Base-by-base conservation (phyloP, 1,284 basidiomycete genomes). In the Clitocybe nebularis region DNA sequence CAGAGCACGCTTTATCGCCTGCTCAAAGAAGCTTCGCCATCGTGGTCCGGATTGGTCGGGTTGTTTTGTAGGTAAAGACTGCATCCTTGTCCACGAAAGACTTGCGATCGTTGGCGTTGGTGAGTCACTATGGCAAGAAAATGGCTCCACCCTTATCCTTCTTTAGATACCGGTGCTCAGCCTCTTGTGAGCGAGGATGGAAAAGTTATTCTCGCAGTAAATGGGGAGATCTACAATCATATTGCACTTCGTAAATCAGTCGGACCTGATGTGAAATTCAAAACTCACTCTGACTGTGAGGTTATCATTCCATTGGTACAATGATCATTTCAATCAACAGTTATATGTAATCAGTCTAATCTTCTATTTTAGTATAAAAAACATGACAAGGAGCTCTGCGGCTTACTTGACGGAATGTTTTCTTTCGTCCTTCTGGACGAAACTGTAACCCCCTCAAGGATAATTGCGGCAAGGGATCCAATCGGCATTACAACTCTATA, bases 221-320 rank as follows among this genome's bases (percentile, higher is more conserved):
- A 99, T 69, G 96, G 96, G 43, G 96, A 99, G 68, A 99, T 99
- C 59, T 99, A 99, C 78, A 99, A 99, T 76, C 92, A 99, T 64
- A 69, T 92, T 46, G 75, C 83, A 25, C 79, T 99, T 36, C 83
- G 91, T 51, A 80, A 86, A 45, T 68, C 66, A 20, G 70, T 94
- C 54, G 81, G 75, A 34, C 59, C 74, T 39, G 72, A 71, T 44
- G 79, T 84, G 50, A 82, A 84, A 48, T 96, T 99, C 79, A 96
- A 93, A 75, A 98, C 95, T 0, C 92, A 97, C 62, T 98, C 94
- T 0, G 96, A 99, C 61, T 99, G 96, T 67, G 96, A 99, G 67
- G 85, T 97, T 57, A 96, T 99, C 60, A 80, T 99, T 53, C 87
- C 93, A 54, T 66, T 97, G 54, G 93, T 94, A 57, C 57, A n/a